Evolutionary conservation across 805 yeast genomes (phyloP).

Genomic region (Saturnispora besseyi): DNA sequence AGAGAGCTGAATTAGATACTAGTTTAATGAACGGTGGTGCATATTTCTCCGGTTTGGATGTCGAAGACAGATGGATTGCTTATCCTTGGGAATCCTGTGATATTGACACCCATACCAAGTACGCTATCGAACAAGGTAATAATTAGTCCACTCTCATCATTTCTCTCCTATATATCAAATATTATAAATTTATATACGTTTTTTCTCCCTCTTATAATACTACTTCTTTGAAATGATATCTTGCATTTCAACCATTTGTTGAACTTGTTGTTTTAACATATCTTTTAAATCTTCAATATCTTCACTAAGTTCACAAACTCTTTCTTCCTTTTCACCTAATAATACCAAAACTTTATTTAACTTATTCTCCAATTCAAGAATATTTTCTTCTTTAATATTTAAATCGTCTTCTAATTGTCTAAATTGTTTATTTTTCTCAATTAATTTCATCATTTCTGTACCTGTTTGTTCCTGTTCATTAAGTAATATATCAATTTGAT

Average conservation of each 20-base stretch:
- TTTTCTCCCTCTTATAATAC: neutral
- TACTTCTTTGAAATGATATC: constrained; percentile 17
- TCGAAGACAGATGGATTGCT: constrained; percentile 76
- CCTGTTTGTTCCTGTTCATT: constrained; percentile 59
- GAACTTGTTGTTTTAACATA: constrained; percentile 73
- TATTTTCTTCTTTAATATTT: constrained; percentile 17
- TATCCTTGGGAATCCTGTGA: constrained; percentile 87
- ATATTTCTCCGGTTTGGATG: constrained; percentile 66
- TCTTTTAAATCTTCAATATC: constrained; percentile 88
- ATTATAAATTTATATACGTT: neutral
- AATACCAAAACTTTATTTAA: constrained; percentile 50
- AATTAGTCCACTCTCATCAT: constrained; percentile 17
- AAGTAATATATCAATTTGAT: constrained; percentile 46
- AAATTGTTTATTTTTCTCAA: constrained; percentile 47
- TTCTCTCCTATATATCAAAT: neutral
- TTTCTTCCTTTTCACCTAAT: constrained; percentile 82
- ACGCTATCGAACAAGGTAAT: constrained; percentile 61
- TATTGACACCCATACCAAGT: constrained; percentile 65
- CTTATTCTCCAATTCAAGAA: constrained; percentile 14
- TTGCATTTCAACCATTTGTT: constrained; percentile 69
- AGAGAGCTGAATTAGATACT: constrained; percentile 63
- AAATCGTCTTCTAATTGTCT: constrained; percentile 23
- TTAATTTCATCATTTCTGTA: constrained; percentile 51
- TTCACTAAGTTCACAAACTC: constrained; percentile 73
- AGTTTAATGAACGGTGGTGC: constrained; percentile 54